phyloP scores from a whole-genome alignment of 257 asterid genomes.

The Eucommia ulmoides region DNA sequence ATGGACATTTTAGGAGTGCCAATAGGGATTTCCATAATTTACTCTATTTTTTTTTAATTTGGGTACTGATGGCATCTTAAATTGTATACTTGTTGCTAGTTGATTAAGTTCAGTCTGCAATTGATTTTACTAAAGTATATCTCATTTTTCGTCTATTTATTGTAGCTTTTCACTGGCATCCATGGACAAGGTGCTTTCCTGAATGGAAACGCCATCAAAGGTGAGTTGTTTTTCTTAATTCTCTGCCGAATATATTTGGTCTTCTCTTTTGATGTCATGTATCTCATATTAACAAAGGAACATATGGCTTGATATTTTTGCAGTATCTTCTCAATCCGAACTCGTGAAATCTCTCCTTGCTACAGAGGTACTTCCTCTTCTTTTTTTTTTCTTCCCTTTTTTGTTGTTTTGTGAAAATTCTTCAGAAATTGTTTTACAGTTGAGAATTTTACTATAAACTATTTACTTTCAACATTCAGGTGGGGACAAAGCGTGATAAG shows the following conservation, averaged over 20 bases:
- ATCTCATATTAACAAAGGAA: neutral
- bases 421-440: neutral
- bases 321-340: neutral
- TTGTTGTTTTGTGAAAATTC: neutral
- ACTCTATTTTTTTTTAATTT: too few relatives aligned
- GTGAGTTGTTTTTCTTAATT: neutral
- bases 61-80: too few relatives aligned
- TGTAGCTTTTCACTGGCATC: neutral
- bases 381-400: neutral
- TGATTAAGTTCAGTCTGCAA: too few relatives aligned
- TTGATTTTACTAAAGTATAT: too few relatives aligned
- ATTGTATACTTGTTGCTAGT: too few relatives aligned
- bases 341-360: neutral
- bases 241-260: too few relatives aligned
- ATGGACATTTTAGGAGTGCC: too few relatives aligned
- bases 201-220: neutral
- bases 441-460: neutral
- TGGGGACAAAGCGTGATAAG: neutral
- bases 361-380: neutral
- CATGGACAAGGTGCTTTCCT: neutral
- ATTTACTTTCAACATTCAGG: neutral
- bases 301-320: neutral
- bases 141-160: too few relatives aligned
- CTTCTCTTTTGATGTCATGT: neutral
- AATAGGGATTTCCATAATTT: too few relatives aligned